Evolutionary conservation across 1,284 basidiomycete genomes (phyloP), one percentile per base, ranked within the genome.

Genomic region (Microbotryum lychnidis-dioicae): DNA sequence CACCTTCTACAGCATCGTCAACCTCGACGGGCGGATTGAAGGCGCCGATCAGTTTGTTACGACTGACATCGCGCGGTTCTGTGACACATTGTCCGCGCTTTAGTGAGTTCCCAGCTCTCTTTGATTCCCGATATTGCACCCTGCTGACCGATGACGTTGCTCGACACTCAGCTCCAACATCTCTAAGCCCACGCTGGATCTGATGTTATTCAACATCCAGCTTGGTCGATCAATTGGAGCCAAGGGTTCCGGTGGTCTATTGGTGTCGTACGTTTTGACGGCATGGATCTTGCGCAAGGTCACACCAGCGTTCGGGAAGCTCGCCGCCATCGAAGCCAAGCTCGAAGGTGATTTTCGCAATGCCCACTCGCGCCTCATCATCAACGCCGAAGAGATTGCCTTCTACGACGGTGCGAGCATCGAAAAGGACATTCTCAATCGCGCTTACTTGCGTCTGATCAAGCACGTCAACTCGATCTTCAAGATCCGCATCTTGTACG

Each of bases 331-430:
- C 6, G 91, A 97, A 73, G 89, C 91, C 0, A 84, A 87, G 51
- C 72, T 83, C 9, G 82, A 83, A 72, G 94, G 94, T 18, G 92
- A 97, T 70, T 97, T 96, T 73, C 80, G 93, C 42, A 84, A 86
- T 0, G 93, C 91, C 0, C 87, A 97, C 74, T 86, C 87, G 0
- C 77, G 93, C 27, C 82, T 97, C 6, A 92, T 89, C 4, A 81
- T 92, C 64, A 93, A 97, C 72, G 85, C 87, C 18, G 93, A 98
- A 74, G 93, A 98, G 75, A 83, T 98, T 51, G 92, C 93, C 0
- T 97, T 98, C 74, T 98, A 98, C 76, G 86, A 92, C 65, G 93
- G 93, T 0, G 91, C 91, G 0, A 76, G 80, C 4, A 81, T 89
- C 46, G 93, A 98, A 75, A 84, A 84, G 62, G 84, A 86, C 65